These are phyloP conservation scores for Colletotrichum orbiculare DNA, from an alignment of 2,329 filamentous ascomycete genomes.

Conservation along the genomic window DNA sequence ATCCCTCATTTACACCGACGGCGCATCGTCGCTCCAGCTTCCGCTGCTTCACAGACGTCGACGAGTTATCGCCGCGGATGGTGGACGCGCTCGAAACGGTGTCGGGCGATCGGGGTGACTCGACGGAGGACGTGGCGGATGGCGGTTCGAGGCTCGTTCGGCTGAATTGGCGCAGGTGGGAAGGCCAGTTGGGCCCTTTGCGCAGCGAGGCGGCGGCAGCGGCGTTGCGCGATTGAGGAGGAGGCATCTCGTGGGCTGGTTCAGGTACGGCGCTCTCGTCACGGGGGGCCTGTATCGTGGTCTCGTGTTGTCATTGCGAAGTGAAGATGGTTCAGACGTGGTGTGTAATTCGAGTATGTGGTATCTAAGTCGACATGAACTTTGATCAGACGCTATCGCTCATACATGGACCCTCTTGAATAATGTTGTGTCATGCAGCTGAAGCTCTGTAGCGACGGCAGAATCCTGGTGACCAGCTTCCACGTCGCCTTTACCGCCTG, in stretches of 20 bases:
- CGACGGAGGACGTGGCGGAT: slow-evolving; percentile 45
- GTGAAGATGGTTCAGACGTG: background rate
- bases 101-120: slow-evolving; percentile 58
- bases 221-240: slow-evolving; percentile 55
- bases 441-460: slow-evolving; percentile 27
- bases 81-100: slow-evolving; percentile 64
- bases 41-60: slow-evolving; percentile 43
- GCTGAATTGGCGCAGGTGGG: slow-evolving; percentile 65
- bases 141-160: slow-evolving; percentile 58
- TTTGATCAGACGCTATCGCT: background rate
- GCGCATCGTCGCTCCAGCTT: slow-evolving; percentile 61
- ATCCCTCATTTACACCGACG: slow-evolving; percentile 75
- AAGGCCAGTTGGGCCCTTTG: slow-evolving; percentile 60
- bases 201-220: slow-evolving; percentile 53
- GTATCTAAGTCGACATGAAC: background rate
- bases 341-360: background rate
- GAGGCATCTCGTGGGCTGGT: slow-evolving; percentile 23
- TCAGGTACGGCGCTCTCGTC: slow-evolving; percentile 24
- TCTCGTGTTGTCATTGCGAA: slow-evolving; percentile 29
- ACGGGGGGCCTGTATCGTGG: slow-evolving; percentile 24
- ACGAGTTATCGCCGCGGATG: slow-evolving; percentile 47
- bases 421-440: slow-evolving; percentile 22
- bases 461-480: slow-evolving; percentile 28
- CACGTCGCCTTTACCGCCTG: slow-evolving; percentile 6
- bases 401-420: background rate